Evolutionary conservation across 495 filamentous ascomycete species (phyloP).

Genomic region (Trichoderma erinaceum): DNA sequence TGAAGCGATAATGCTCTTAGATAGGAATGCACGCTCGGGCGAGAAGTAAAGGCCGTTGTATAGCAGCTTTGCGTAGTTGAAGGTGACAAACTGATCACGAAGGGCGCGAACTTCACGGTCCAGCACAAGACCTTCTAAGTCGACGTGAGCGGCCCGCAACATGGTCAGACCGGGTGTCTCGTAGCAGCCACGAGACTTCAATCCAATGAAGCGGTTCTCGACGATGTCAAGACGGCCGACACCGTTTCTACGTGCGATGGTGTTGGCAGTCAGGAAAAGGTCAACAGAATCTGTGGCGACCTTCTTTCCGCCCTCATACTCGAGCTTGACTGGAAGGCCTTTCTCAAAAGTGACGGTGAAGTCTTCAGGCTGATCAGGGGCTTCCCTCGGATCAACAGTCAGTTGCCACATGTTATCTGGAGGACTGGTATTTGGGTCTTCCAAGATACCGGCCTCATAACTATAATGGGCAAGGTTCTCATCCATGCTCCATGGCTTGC

Average conservation of each 20-base stretch:
- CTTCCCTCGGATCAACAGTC: constrained; percentile 68
- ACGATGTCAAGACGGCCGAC: constrained; percentile 89
- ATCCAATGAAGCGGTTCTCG: constrained; percentile 76
- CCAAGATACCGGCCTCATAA: constrained; percentile 80
- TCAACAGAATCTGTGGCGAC: constrained; percentile 68
- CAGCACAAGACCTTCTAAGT: constrained; percentile 78
- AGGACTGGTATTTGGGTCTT: constrained; percentile 58
- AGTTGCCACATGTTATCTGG: constrained; percentile 81
- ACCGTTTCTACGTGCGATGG: constrained; percentile 69
- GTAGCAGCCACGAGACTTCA: constrained; percentile 86
- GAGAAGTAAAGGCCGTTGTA: constrained; percentile 84
- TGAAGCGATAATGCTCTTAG: constrained; percentile 62
- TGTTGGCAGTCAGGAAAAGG: constrained; percentile 72
- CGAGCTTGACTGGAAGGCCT: constrained; percentile 65
- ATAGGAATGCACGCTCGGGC: constrained; percentile 57
- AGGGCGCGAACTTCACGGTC: constrained; percentile 79
- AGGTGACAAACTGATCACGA: constrained; percentile 77
- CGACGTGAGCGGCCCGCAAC: constrained; percentile 69
- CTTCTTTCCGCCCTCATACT: not conserved
- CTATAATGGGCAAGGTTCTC: constrained; percentile 88
- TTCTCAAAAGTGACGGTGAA: constrained; percentile 78
- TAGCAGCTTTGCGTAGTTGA: constrained; percentile 65
- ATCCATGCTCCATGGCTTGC: constrained; percentile 80
- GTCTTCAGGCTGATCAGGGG: constrained; percentile 69
- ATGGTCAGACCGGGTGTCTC: constrained; percentile 68